phyloP scores from a whole-genome alignment of 1,284 basidiomycete species.

The Cryptococcus sp. region DNA sequence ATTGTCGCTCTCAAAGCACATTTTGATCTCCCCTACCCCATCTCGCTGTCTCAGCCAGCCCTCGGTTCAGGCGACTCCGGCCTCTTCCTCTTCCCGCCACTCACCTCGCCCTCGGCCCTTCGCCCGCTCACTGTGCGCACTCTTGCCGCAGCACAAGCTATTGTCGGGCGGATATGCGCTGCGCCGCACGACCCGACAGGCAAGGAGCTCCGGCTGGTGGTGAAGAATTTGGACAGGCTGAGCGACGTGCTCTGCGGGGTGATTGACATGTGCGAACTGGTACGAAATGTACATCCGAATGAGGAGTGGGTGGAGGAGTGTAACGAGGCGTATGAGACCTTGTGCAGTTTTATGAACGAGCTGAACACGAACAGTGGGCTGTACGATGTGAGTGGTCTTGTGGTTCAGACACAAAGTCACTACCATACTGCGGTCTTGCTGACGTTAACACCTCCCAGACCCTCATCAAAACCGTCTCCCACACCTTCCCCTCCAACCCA shows the following conservation, averaged over 20 bases:
- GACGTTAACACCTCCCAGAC: slow-evolving; percentile 25
- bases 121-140: slow-evolving; percentile 43
- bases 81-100: slow-evolving; percentile 42
- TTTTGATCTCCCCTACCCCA: slow-evolving; percentile 22
- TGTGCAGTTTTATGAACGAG: slow-evolving; percentile 97
- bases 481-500: slow-evolving; percentile 30
- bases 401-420: neutral
- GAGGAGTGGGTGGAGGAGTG: slow-evolving; percentile 75
- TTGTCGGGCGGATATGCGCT: slow-evolving; percentile 51
- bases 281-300: slow-evolving; percentile 91
- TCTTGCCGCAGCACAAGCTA: slow-evolving; percentile 37
- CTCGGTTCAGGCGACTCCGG: slow-evolving; percentile 25
- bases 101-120: slow-evolving; percentile 35
- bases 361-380: slow-evolving; percentile 93
- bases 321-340: slow-evolving; percentile 80
- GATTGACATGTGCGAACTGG: slow-evolving; percentile 91
- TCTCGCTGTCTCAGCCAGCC: neutral
- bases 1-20: slow-evolving; percentile 23
- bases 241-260: slow-evolving; percentile 94
- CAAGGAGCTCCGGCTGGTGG: slow-evolving; percentile 70
- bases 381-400: slow-evolving; percentile 69
- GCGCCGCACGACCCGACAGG: slow-evolving; percentile 41
- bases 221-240: slow-evolving; percentile 90
- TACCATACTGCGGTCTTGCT: neutral
- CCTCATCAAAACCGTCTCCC: slow-evolving; percentile 47